These are phyloP conservation scores for Pythium angustatum DNA, from an alignment of 352 stramenopile species.

Conservation along the genomic window DNA sequence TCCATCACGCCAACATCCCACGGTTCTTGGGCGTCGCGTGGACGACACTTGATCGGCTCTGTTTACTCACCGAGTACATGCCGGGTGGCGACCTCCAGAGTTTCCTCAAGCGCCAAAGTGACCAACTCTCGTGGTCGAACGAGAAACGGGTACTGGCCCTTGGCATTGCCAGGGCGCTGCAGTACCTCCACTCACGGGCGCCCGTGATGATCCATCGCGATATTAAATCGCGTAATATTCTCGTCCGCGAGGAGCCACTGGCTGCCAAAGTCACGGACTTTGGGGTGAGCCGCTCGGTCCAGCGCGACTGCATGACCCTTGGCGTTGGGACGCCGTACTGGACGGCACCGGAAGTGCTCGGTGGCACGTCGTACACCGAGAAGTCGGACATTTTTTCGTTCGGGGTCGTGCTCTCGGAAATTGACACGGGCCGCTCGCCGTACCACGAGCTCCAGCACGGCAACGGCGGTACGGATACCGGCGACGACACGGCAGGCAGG, in stretches of 20 bases:
- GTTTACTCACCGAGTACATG: constrained; percentile 31
- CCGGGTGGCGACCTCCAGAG: constrained; percentile 28
- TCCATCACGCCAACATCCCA: constrained; percentile 31
- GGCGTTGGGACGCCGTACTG: constrained; percentile 85
- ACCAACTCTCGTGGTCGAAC: constrained; percentile 38
- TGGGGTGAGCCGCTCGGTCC: constrained; percentile 46
- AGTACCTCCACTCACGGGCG: constrained; percentile 43
- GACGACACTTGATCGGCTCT: constrained; percentile 27
- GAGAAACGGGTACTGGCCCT: constrained; percentile 49
- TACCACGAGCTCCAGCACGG: constrained; percentile 28
- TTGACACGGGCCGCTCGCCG: constrained; percentile 25
- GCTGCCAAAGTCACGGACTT: constrained; percentile 84
- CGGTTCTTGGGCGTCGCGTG: constrained; percentile 31
- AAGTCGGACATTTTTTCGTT: constrained; percentile 72
- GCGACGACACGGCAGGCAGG: too few species aligned
- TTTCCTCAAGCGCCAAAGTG: constrained; percentile 22
- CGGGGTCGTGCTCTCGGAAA: constrained; percentile 27
- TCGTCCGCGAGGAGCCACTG: constrained; percentile 32
- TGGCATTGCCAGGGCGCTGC: constrained; percentile 45
- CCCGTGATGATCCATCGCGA: constrained; percentile 50
- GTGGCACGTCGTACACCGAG: constrained; percentile 46
- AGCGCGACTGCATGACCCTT: constrained; percentile 38
- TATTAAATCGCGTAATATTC: constrained; percentile 59
- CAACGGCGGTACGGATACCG: constrained; percentile 9
- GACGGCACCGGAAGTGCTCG: constrained; percentile 73